These are phyloP conservation scores for Tuber aestivum DNA, from an alignment of 495 filamentous ascomycete species.

Conservation along the genomic window DNA sequence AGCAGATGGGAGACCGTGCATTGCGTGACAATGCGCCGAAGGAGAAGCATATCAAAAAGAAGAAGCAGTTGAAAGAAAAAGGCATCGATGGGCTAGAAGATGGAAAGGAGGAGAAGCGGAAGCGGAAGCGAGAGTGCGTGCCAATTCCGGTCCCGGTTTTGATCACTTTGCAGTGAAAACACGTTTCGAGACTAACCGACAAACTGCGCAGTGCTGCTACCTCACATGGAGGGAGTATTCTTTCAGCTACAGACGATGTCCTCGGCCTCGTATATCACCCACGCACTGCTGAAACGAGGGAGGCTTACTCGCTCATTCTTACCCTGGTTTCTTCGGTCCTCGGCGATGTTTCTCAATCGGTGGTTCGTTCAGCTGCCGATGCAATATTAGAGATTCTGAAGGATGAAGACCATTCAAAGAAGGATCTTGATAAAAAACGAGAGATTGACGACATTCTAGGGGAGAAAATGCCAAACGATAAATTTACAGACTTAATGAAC, in stretches of 20 bases:
- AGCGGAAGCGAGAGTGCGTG: constrained; percentile 57
- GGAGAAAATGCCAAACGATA: constrained; percentile 70
- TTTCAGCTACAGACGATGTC: constrained; percentile 76
- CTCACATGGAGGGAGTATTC: constrained; percentile 68
- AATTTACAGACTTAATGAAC: constrained; percentile 95
- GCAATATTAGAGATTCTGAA: constrained; percentile 86
- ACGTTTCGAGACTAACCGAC: constrained; percentile 11
- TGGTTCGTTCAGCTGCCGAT: constrained; percentile 92
- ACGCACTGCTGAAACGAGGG: constrained; percentile 82
- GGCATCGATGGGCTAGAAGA: constrained; percentile 71
- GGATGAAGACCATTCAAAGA: constrained; percentile 71
- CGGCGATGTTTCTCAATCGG: constrained; percentile 86
- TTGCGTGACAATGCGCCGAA: constrained; percentile 73
- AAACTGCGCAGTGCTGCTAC: constrained; percentile 48
- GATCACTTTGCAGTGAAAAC: not conserved
- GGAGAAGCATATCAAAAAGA: constrained; percentile 62
- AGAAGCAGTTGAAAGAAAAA: constrained; percentile 54
- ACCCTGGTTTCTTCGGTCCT: constrained; percentile 82
- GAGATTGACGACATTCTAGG: constrained; percentile 92
- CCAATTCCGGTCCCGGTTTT: not conserved
- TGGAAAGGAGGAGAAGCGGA: constrained; percentile 83
- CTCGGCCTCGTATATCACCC: constrained; percentile 83
- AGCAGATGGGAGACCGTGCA: constrained; percentile 85
- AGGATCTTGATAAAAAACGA: constrained; percentile 98
- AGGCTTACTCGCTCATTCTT: constrained; percentile 91